These are phyloP conservation scores for Vigna reflexopilosa DNA, from an alignment of 306 rosid genomes.

Conservation along the genomic window DNA sequence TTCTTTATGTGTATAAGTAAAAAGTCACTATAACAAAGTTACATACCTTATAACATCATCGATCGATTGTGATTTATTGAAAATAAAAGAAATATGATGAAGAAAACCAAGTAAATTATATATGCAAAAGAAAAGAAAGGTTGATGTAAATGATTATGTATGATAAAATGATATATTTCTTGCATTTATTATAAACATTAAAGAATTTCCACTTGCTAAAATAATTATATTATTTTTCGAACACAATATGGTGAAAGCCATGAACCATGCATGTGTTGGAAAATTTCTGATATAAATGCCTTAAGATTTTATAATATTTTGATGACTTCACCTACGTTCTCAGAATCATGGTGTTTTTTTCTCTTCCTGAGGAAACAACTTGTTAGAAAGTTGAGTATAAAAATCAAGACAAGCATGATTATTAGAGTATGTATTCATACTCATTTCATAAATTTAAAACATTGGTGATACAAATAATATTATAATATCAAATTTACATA, in stretches of 20 bases:
- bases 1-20: too few species aligned
- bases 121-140: too few species aligned
- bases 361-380: too few species aligned
- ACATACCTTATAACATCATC: too few species aligned
- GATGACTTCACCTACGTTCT: constrained; percentile 33
- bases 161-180: not conserved
- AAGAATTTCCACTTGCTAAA: constrained; percentile 12
- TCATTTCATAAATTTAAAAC: too few species aligned
- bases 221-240: not conserved
- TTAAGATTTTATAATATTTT: not conserved
- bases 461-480: too few species aligned
- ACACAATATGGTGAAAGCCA: constrained; percentile 1
- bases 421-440: too few species aligned
- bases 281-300: not conserved
- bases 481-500: too few species aligned
- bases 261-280: constrained; percentile 34
- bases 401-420: too few species aligned
- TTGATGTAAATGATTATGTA: not conserved
- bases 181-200: not conserved
- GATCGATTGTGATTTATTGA: too few species aligned
- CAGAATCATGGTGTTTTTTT: not conserved
- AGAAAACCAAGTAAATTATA: not conserved
- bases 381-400: too few species aligned
- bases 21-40: too few species aligned
- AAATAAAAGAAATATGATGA: not conserved